phyloP scores from a whole-genome alignment of 495 filamentous ascomycete species.

The Mytilinidion resinicola region DNA sequence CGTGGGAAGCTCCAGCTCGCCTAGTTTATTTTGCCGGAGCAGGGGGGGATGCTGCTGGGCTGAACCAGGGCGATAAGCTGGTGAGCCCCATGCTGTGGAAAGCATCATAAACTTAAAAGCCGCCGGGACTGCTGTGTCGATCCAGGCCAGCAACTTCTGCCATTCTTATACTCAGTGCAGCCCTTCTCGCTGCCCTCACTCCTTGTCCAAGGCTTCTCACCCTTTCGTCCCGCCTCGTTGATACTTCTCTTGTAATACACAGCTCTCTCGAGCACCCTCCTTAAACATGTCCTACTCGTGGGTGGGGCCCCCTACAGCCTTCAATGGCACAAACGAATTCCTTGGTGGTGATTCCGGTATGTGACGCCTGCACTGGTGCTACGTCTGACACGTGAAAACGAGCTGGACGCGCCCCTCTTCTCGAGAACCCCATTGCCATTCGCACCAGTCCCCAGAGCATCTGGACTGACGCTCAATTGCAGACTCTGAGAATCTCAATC shows the following conservation, averaged over 20 bases:
- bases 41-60: not conserved
- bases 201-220: conserved; percentile 13
- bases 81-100: conserved; percentile 9
- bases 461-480: conserved; percentile 9
- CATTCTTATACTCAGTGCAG: not conserved
- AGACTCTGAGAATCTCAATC: conserved; percentile 77
- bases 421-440: not conserved
- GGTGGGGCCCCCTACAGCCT: conserved; percentile 67
- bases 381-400: not conserved
- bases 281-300: conserved; percentile 67
- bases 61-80: conserved; percentile 20
- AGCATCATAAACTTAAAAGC: conserved; percentile 17
- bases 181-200: conserved; percentile 5
- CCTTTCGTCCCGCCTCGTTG: not conserved
- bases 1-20: not conserved
- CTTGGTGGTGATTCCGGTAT: conserved; percentile 78
- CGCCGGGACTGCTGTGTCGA: conserved; percentile 7
- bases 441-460: not conserved
- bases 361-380: conserved; percentile 31
- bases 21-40: conserved; percentile 25
- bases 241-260: not conserved
- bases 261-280: not conserved
- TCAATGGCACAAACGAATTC: conserved; percentile 65
- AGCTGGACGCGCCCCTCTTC: not conserved
- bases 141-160: conserved; percentile 4